A percentile compares a stretch with the other conserved stretches of the same genome.
These are phyloP conservation scores for Fremontodendron californicum DNA, from an alignment of 345 rosid genomes.

Conservation along the genomic window DNA sequence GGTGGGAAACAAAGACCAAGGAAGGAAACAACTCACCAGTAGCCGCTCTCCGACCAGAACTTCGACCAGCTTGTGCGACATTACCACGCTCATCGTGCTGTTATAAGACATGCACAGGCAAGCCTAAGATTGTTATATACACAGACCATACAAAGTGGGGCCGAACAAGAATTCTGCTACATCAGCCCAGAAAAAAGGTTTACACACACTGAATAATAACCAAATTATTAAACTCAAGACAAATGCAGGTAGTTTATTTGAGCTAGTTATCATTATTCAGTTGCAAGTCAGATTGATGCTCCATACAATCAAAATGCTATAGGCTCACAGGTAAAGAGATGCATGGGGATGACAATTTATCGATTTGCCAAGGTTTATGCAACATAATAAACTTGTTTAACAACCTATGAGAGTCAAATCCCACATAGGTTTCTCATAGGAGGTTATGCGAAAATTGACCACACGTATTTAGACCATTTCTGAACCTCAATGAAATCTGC, in stretches of 20 bases:
- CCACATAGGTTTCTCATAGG: not conserved
- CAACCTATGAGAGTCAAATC: not conserved
- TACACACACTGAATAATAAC: constrained; percentile 40
- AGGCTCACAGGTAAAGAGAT: not conserved
- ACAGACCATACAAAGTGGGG: constrained; percentile 43
- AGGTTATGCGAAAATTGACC: not conserved
- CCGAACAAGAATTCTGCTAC: constrained; percentile 46
- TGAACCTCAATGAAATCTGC: not conserved
- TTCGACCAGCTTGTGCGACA: constrained; percentile 62
- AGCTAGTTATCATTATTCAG: constrained; percentile 15
- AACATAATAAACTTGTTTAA: constrained; percentile 1
- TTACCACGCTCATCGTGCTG: constrained; percentile 82
- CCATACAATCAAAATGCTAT: constrained; percentile 7
- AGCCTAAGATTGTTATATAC: constrained; percentile 70
- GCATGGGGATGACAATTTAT: not conserved
- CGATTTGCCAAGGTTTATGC: constrained; percentile 7
- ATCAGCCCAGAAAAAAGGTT: constrained; percentile 49
- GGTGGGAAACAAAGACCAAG: not conserved
- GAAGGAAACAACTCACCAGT: constrained; percentile 44
- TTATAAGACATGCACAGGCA: constrained; percentile 81
- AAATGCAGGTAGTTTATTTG: constrained; percentile 5
- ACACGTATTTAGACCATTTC: not conserved
- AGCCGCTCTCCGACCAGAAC: constrained; percentile 44
- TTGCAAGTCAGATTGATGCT: constrained; percentile 6
- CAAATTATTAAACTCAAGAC: constrained; percentile 31